phyloP scores from a whole-genome alignment of 2,329 filamentous ascomycete genomes.

The Beauveria rudraprayagi region DNA sequence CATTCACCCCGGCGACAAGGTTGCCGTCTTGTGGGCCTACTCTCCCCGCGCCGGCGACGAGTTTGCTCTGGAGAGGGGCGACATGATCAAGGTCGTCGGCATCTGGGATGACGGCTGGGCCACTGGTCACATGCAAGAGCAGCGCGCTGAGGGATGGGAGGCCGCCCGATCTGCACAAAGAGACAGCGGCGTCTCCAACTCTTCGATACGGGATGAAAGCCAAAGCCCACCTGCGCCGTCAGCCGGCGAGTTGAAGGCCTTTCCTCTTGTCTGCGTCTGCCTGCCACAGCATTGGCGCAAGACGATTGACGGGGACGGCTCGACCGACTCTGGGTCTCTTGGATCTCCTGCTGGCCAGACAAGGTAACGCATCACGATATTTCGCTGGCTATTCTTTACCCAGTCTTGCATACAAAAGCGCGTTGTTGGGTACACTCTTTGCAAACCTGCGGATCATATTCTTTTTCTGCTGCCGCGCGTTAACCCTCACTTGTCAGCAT shows the following conservation, averaged over 20 bases:
- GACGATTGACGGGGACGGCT: constrained; percentile 84
- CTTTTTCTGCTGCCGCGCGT: neutral
- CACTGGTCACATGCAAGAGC: constrained; percentile 76
- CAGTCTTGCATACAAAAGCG: constrained; percentile 7
- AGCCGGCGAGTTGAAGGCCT: constrained; percentile 87
- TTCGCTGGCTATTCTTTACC: neutral
- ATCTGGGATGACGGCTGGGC: constrained; percentile 99
- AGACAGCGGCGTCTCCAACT: constrained; percentile 88
- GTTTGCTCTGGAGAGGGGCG: constrained; percentile 84
- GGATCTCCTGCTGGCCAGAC: constrained; percentile 1
- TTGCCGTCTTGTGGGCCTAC: constrained; percentile 93
- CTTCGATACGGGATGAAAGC: constrained; percentile 52
- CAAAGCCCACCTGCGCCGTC: constrained; percentile 55
- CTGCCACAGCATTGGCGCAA: constrained; percentile 93
- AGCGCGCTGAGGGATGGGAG: constrained; percentile 86
- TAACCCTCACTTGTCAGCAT: neutral
- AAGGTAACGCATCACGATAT: neutral
- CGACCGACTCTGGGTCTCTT: constrained; percentile 53
- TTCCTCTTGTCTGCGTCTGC: constrained; percentile 93
- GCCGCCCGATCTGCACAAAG: constrained; percentile 66
- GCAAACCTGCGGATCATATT: neutral
- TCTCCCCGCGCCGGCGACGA: constrained; percentile 90
- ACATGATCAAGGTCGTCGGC: constrained; percentile 96
- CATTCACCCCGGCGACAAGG: constrained; percentile 83
- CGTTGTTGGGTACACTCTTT: constrained; percentile 4